Evolutionary conservation across 345 rosid genomes (phyloP).

Genomic region (Boechera retrofracta): DNA sequence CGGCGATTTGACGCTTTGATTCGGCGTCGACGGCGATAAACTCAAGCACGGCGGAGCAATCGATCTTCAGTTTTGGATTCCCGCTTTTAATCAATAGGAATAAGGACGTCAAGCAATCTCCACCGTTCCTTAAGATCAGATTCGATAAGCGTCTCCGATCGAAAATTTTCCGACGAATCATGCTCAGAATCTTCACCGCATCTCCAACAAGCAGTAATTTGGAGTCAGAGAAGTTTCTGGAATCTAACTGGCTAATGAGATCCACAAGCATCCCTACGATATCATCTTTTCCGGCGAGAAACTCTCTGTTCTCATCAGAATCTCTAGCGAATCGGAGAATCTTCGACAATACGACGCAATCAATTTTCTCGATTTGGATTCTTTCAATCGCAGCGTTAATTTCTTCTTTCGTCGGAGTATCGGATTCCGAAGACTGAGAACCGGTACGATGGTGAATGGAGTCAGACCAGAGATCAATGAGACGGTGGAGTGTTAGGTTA

Average conservation of each 20-base stretch:
- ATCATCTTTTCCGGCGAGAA: slow-evolving; percentile 64
- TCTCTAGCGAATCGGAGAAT: slow-evolving; percentile 56
- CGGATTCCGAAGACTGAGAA: slow-evolving; percentile 29
- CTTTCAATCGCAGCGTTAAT: slow-evolving; percentile 45
- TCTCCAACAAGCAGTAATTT: slow-evolving; percentile 50
- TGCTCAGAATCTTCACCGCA: slow-evolving; percentile 57
- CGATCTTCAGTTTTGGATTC: slow-evolving; percentile 52
- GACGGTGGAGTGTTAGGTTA: slow-evolving; percentile 75
- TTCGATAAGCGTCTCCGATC: slow-evolving; percentile 49
- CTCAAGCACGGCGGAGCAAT: slow-evolving; percentile 57
- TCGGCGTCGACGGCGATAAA: slow-evolving; percentile 61
- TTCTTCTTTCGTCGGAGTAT: slow-evolving; percentile 47
- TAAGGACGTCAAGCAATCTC: slow-evolving; percentile 52
- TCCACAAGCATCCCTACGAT: slow-evolving; percentile 56
- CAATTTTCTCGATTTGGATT: slow-evolving; percentile 29
- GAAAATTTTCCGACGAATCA: slow-evolving; percentile 46
- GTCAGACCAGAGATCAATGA: slow-evolving; percentile 79
- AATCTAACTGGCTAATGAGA: slow-evolving; percentile 49
- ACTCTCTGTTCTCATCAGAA: slow-evolving; percentile 63
- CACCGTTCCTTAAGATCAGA: slow-evolving; percentile 48
- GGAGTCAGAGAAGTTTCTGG: slow-evolving; percentile 15
- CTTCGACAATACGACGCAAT: slow-evolving; percentile 41
- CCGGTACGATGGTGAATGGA: slow-evolving; percentile 47
- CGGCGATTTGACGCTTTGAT: slow-evolving; percentile 62
- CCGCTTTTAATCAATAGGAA: slow-evolving; percentile 52